phyloP scores from a whole-genome alignment of 2,329 filamentous ascomycete species.

The Chlorencoelia australis region DNA sequence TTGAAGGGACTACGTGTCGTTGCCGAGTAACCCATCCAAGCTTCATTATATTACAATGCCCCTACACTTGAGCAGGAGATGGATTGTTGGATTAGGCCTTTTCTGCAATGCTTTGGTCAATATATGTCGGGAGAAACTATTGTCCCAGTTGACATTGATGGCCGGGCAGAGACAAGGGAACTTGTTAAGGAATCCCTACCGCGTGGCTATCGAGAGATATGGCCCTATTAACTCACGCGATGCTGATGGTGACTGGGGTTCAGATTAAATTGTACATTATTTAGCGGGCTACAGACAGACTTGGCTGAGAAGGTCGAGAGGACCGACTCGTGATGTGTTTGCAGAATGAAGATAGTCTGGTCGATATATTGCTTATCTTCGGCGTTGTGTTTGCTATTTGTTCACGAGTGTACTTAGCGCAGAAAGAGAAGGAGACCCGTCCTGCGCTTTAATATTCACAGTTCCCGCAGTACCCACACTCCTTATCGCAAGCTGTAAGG shows the following conservation, averaged over 20 bases:
- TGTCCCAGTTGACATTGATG: background rate
- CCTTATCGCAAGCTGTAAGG: no score
- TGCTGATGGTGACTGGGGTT: background rate
- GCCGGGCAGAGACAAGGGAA: background rate
- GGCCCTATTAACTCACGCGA: background rate
- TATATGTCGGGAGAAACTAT: slow-evolving; percentile 1
- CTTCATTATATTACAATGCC: background rate
- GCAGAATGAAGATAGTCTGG: background rate
- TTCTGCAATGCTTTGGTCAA: slow-evolving; percentile 1
- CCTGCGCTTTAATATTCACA: no score
- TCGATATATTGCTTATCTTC: background rate
- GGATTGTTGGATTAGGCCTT: background rate
- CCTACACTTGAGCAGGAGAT: background rate
- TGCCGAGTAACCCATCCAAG: background rate
- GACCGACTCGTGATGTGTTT: background rate
- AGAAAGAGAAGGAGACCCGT: no score
- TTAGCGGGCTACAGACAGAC: background rate
- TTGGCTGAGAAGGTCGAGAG: background rate
- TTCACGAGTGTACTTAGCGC: background rate
- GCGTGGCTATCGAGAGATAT: background rate
- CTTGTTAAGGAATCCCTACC: background rate
- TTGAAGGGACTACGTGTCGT: background rate
- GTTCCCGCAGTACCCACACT: no score
- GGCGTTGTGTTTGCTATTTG: background rate
- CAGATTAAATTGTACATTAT: background rate